phyloP scores from a whole-genome alignment of 148 eudicot genomes.

The Diospyros lotus region DNA sequence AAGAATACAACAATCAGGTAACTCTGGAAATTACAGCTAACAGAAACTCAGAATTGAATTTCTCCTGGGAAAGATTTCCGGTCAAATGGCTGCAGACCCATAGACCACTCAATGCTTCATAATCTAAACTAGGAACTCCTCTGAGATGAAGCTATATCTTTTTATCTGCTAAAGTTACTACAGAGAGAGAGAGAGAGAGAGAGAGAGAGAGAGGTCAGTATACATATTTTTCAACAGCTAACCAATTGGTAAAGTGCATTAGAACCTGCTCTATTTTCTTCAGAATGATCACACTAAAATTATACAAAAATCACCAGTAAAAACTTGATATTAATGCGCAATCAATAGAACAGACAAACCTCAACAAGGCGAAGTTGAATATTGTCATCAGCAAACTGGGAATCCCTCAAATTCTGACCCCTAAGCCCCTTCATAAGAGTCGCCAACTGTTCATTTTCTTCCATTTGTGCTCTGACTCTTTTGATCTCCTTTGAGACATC shows the following conservation, averaged over 20 bases:
- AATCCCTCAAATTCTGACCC: slow-evolving; percentile 89
- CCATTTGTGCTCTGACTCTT: slow-evolving; percentile 95
- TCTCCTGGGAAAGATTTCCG: not conserved
- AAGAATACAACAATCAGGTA: not conserved
- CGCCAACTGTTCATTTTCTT: slow-evolving; percentile 87
- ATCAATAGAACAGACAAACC: slow-evolving; percentile 40
- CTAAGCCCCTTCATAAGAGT: slow-evolving; percentile 89
- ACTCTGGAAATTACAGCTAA: too few species aligned
- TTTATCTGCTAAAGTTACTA: too few species aligned
- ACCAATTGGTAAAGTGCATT: not conserved
- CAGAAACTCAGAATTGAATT: not conserved
- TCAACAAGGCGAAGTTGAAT: slow-evolving; percentile 87
- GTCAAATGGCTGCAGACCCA: not conserved
- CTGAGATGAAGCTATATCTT: not conserved
- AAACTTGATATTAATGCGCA: not conserved
- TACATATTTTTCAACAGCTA: not conserved
- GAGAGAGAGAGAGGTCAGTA: too few species aligned
- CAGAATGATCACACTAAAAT: too few species aligned
- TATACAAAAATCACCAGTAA: not conserved
- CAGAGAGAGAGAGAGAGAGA: too few species aligned
- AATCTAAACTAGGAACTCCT: not conserved
- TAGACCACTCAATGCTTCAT: not conserved
- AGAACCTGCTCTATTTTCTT: not conserved
- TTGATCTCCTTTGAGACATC: slow-evolving; percentile 88
- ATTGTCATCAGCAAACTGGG: slow-evolving; percentile 78